These are phyloP conservation scores for Sclerotinia glacialis DNA, from an alignment of 2,329 filamentous ascomycete species.

Conservation along the genomic window DNA sequence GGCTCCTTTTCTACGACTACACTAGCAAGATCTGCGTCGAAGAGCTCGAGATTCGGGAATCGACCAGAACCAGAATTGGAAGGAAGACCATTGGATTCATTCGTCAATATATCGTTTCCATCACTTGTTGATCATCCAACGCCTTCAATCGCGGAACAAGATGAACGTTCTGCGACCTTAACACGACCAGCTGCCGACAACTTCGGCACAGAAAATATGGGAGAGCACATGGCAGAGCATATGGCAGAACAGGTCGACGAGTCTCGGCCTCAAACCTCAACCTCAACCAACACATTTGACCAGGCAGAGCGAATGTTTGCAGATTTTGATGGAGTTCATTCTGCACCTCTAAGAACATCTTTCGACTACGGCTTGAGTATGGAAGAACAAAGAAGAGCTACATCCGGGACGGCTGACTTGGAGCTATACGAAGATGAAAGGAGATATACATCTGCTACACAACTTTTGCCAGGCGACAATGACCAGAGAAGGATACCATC, in stretches of 20 bases:
- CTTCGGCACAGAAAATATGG: slow-evolving; percentile 24
- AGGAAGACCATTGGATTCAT: slow-evolving; percentile 38
- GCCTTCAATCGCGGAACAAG: slow-evolving; percentile 35
- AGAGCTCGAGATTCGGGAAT: slow-evolving; percentile 43
- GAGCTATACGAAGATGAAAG: background rate
- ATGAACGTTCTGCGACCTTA: slow-evolving; percentile 33
- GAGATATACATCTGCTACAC: slow-evolving; percentile 21
- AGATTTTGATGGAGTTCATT: slow-evolving; percentile 81
- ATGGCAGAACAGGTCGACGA: slow-evolving; percentile 24
- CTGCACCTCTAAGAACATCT: slow-evolving; percentile 38
- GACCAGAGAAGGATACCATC: slow-evolving; percentile 23
- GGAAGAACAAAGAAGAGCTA: background rate
- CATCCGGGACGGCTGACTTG: background rate
- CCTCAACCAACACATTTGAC: slow-evolving; percentile 52
- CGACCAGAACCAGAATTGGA: slow-evolving; percentile 40
- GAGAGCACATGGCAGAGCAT: background rate
- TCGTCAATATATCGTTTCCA: slow-evolving; percentile 32
- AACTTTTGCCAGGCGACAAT: slow-evolving; percentile 23
- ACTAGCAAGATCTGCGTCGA: slow-evolving; percentile 55
- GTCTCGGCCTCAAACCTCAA: slow-evolving; percentile 31
- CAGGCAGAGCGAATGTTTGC: slow-evolving; percentile 67
- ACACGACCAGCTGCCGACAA: slow-evolving; percentile 31
- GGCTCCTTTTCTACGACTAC: slow-evolving; percentile 51
- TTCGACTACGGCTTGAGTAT: slow-evolving; percentile 15
- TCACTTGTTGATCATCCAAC: slow-evolving; percentile 30